Evolutionary conservation across 2,329 filamentous ascomycete species (phyloP), one percentile per base, ranked within the genome.

Genomic region (Metarhizium album): DNA sequence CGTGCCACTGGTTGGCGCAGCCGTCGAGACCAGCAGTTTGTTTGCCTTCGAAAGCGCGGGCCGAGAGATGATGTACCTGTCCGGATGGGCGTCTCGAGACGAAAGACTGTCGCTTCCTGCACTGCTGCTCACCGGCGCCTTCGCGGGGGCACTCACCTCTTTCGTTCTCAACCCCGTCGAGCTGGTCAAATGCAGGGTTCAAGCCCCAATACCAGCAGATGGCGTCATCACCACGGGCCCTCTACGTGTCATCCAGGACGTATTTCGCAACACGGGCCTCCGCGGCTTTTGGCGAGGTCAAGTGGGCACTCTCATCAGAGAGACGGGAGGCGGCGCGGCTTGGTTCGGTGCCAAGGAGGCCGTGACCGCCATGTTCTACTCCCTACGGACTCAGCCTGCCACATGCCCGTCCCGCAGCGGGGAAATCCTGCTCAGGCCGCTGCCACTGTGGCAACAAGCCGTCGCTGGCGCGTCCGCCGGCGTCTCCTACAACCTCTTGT

Each of bases 301-400:
- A 64, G 71, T 94, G 56, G 93, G 93, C 31, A 98, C 93, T 1
- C 74, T 98, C 53, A 89, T 98, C 53, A 84, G 93, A 42, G 93
- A 98, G 68, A 90, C 90, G 0, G 93, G 93, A 31, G 93, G 93
- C 3, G 87, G 87, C 43, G 88, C 90, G n/a, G 90, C 91, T 2
- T 98, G 93, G 93, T 98, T 98, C 62, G 90, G 90, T 40, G 81
- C 82, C 57, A 95, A 95, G 64, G 90, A 95, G 70, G 88, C 86
- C 0, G 81, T 84, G 43, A 83, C 84, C 35, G 77, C 81, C 53
- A 62, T 87, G 54, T 90, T 91, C 64, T 80, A 84, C 60, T 72
- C 74, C n/a, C 67, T 74, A 52, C 80, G 81, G 57, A 66, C 74
- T 51, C 67, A 67, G 46, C 56, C 62, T 20, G 72, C 67, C n/a